phyloP scores from a whole-genome alignment of 2,329 filamentous ascomycete species.

The Diatrype stigma region DNA sequence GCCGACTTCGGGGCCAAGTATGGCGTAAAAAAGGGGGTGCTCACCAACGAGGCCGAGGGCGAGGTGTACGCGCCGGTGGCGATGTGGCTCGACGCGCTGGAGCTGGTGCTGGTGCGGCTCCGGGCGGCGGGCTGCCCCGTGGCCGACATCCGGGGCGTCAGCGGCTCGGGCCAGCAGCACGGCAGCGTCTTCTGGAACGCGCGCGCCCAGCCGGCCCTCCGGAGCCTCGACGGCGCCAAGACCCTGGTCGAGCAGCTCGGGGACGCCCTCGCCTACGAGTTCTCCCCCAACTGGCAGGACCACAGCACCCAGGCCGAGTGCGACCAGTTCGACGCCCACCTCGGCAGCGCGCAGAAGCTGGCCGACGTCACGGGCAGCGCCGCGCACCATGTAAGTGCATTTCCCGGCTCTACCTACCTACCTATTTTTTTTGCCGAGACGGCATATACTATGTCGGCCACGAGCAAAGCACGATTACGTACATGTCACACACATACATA shows the following conservation, averaged over 20 bases:
- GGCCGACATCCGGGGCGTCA: constrained; percentile 71
- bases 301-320: constrained; percentile 91
- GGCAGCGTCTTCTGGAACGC: constrained; percentile 91
- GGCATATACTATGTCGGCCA: no score
- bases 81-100: constrained; percentile 90
- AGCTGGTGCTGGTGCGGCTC: constrained; percentile 75
- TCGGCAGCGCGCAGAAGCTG: constrained; percentile 64
- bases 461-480: no score
- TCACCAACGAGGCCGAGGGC: constrained; percentile 73
- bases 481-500: no score
- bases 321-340: constrained; percentile 73
- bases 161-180: constrained; percentile 94
- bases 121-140: constrained; percentile 68
- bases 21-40: constrained; percentile 82
- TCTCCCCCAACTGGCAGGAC: constrained; percentile 97
- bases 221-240: constrained; percentile 53
- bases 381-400: constrained; percentile 78
- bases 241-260: constrained; percentile 69
- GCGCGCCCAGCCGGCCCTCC: constrained; percentile 62
- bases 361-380: constrained; percentile 83
- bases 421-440: no score
- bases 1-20: constrained; percentile 71
- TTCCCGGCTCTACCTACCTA: not conserved
- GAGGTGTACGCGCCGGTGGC: constrained; percentile 92
- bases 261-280: constrained; percentile 74